Percentiles rank a stretch among this genome's conserved stretches.
Conservation (phyloP, 225 moss, liverwort and hornwort species). For the Rhytidiadelphus loreus region DNA sequence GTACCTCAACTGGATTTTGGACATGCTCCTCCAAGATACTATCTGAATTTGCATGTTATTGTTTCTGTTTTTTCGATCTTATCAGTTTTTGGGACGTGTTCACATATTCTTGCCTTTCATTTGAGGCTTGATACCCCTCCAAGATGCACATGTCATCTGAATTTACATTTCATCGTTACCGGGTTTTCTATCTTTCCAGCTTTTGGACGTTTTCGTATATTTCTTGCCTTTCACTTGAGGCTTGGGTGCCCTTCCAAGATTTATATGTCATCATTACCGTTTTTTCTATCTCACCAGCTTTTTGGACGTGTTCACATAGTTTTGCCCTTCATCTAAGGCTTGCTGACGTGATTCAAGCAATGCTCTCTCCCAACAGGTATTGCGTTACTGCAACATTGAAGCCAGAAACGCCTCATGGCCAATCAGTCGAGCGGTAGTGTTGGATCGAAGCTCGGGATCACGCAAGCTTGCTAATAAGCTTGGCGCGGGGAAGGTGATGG, state of each 20-base stretch:
- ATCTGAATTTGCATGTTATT: background rate
- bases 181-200: background rate
- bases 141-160: background rate
- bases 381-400: slow-evolving; percentile 50
- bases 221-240: background rate
- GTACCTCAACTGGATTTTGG: background rate
- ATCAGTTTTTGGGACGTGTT: background rate
- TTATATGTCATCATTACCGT: background rate
- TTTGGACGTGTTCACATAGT: background rate
- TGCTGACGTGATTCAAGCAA: background rate
- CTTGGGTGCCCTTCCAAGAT: background rate
- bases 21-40: background rate
- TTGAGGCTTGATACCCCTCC: background rate
- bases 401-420: slow-evolving; percentile 62
- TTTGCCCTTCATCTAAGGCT: background rate
- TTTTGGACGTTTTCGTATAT: background rate
- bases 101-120: background rate
- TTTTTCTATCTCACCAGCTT: background rate
- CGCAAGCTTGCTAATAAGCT: slow-evolving; percentile 66
- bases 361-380: slow-evolving; percentile 1
- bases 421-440: slow-evolving; percentile 43
- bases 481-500: slow-evolving; percentile 35
- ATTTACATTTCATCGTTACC: background rate
- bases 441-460: slow-evolving; percentile 61
- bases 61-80: background rate